Percentiles rank a stretch among this genome's conserved stretches.
These are phyloP conservation scores for Fusarium continuum DNA, from an alignment of 2,329 filamentous ascomycete genomes.

Conservation along the genomic window DNA sequence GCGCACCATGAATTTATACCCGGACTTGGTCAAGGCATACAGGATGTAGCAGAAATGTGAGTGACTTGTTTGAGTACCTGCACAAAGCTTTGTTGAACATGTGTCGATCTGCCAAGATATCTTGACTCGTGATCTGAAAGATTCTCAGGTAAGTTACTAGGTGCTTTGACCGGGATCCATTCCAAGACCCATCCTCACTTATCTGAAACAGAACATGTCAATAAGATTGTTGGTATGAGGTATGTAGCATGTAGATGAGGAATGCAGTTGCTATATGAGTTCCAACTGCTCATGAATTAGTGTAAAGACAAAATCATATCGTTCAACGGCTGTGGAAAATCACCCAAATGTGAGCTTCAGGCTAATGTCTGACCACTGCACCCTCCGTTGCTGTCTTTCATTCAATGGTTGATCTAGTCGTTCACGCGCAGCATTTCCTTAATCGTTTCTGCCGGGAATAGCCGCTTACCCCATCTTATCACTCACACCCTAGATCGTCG, in stretches of 20 bases:
- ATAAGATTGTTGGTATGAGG: too few relatives aligned
- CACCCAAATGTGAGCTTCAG: too few relatives aligned
- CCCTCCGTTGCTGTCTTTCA: too few relatives aligned
- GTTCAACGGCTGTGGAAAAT: too few relatives aligned
- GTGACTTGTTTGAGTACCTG: too few relatives aligned
- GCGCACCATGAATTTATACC: conserved; percentile 35
- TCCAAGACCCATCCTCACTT: neutral
- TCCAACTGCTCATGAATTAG: too few relatives aligned
- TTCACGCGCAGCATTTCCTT: conserved; percentile 4
- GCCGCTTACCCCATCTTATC: conserved; percentile 11
- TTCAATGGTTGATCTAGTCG: neutral
- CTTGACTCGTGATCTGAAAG: conserved; percentile 3
- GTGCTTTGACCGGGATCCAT: neutral
- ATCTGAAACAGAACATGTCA: too few relatives aligned
- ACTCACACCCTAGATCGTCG: neutral
- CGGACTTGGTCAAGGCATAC: conserved; percentile 11
- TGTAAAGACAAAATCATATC: too few relatives aligned
- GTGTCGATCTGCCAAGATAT: neutral
- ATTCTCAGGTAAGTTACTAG: neutral
- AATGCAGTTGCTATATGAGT: too few relatives aligned
- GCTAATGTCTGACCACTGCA: too few relatives aligned
- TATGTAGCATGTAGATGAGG: too few relatives aligned
- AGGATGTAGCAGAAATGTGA: too few relatives aligned
- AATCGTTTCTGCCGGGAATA: conserved; percentile 20
- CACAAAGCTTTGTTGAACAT: neutral